Conservation (phyloP, 352 stramenopile species). For the Phytophthora tubulina region DNA sequence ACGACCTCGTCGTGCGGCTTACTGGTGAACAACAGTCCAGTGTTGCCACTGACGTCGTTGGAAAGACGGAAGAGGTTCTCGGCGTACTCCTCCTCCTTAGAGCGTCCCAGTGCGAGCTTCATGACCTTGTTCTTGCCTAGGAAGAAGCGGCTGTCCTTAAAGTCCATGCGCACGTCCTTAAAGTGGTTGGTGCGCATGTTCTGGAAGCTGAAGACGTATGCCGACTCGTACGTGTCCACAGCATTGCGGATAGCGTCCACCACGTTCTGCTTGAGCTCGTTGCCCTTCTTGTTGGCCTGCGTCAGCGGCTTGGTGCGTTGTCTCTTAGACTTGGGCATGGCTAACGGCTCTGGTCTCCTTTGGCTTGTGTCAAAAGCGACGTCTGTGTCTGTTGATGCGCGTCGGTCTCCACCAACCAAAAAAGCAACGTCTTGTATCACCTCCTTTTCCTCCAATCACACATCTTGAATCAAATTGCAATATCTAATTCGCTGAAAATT, state of each 20-base stretch:
- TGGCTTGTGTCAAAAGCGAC: conserved; percentile 24
- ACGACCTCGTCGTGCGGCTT: conserved; percentile 88
- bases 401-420: conserved; percentile 70
- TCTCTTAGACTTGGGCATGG: conserved; percentile 91
- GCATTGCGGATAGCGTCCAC: conserved; percentile 94
- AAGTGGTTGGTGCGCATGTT: conserved; percentile 99
- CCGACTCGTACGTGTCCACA: conserved; percentile 93
- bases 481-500: conserved; percentile 39
- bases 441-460: conserved; percentile 58
- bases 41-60: conserved; percentile 92
- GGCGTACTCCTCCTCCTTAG: conserved; percentile 96
- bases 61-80: conserved; percentile 95
- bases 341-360: conserved; percentile 16
- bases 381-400: conserved; percentile 20
- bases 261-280: conserved; percentile 96
- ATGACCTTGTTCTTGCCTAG: conserved; percentile 99
- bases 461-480: neutral
- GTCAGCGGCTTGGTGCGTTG: conserved; percentile 93
- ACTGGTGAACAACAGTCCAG: conserved; percentile 97
- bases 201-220: conserved; percentile 98
- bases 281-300: conserved; percentile 96
- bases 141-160: conserved; percentile 96
- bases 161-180: conserved; percentile 98
- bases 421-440: conserved; percentile 17
- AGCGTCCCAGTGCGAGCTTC: conserved; percentile 96